A percentile compares a stretch with the other conserved stretches of the same genome.
These are phyloP conservation scores for Mycena alexandri DNA, from an alignment of 768 basidiomycete genomes.

Conservation along the genomic window DNA sequence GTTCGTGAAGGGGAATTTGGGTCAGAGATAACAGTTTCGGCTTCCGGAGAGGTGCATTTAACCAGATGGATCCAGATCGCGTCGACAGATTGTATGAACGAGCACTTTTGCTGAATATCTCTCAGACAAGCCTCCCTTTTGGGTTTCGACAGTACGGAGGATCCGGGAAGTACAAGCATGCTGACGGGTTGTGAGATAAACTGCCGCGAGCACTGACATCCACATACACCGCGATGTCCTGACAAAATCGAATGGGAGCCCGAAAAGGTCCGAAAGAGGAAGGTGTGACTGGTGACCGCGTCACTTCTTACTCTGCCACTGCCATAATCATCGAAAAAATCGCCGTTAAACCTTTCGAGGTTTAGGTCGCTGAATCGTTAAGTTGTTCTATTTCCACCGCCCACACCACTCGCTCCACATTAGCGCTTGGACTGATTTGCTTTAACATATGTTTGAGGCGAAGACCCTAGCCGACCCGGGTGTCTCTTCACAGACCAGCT, in stretches of 20 bases:
- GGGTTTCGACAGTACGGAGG: conserved; percentile 78
- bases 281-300: background rate
- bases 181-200: conserved; percentile 13
- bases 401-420: too few relatives aligned
- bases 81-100: conserved; percentile 77
- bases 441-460: too few relatives aligned
- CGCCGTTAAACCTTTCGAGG: too few relatives aligned
- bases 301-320: background rate
- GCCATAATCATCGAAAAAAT: too few relatives aligned
- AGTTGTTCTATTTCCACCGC: too few relatives aligned
- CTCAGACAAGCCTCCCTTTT: conserved; percentile 78
- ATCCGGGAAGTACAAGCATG: conserved; percentile 86
- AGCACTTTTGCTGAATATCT: conserved; percentile 64
- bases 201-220: background rate
- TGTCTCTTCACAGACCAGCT: too few relatives aligned
- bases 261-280: conserved; percentile 4
- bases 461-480: too few relatives aligned
- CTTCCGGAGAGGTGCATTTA: conserved; percentile 62
- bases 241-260: too few relatives aligned
- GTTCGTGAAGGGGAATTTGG: conserved; percentile 58
- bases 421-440: too few relatives aligned
- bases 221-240: conserved; percentile 9
- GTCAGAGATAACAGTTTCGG: conserved; percentile 62
- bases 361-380: too few relatives aligned
- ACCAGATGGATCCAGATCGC: conserved; percentile 91